These are phyloP conservation scores for Pleurotus ostreatus DNA, from an alignment of 768 basidiomycete species.

Conservation along the genomic window DNA sequence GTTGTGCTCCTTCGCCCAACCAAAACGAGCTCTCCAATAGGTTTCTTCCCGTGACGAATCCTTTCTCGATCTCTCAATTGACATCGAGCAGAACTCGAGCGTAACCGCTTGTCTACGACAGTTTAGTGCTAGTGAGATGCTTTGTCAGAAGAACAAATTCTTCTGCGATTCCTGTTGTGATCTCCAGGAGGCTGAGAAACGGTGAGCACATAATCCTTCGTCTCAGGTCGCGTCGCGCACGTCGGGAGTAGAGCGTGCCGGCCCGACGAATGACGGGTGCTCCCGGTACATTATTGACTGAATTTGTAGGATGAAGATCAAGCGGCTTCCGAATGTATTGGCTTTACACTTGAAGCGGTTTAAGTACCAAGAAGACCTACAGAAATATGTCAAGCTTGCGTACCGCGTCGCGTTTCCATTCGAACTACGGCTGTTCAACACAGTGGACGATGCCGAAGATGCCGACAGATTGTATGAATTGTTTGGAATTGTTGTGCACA, in stretches of 20 bases:
- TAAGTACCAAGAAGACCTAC: slow-evolving; percentile 94
- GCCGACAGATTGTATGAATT: slow-evolving; percentile 92
- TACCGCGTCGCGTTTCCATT: slow-evolving; percentile 97
- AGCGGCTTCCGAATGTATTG: slow-evolving; percentile 90
- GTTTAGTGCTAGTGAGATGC: slow-evolving; percentile 98
- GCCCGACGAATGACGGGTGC: no score
- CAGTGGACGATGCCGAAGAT: slow-evolving; percentile 88
- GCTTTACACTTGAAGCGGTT: slow-evolving; percentile 97
- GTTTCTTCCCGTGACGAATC: slow-evolving; percentile 92
- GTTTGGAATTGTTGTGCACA: slow-evolving; percentile 98
- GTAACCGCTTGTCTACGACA: slow-evolving; percentile 94
- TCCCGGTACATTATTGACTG: slow-evolving; percentile 5
- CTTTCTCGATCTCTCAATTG: slow-evolving; percentile 97
- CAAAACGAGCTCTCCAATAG: slow-evolving; percentile 30
- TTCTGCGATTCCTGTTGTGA: slow-evolving; percentile 98
- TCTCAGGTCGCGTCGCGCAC: background rate
- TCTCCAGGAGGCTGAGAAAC: slow-evolving; percentile 95
- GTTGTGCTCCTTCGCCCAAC: slow-evolving; percentile 5
- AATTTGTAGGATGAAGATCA: slow-evolving; percentile 90
- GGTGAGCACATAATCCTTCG: slow-evolving; percentile 43
- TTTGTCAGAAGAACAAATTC: slow-evolving; percentile 97
- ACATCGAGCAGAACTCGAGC: slow-evolving; percentile 97
- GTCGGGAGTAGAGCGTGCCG: no score
- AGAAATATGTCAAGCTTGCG: slow-evolving; percentile 89
- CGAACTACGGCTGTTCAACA: slow-evolving; percentile 94